These are phyloP conservation scores for Fraxinus latifolia DNA, from an alignment of 305 asterid species.

Conservation along the genomic window DNA sequence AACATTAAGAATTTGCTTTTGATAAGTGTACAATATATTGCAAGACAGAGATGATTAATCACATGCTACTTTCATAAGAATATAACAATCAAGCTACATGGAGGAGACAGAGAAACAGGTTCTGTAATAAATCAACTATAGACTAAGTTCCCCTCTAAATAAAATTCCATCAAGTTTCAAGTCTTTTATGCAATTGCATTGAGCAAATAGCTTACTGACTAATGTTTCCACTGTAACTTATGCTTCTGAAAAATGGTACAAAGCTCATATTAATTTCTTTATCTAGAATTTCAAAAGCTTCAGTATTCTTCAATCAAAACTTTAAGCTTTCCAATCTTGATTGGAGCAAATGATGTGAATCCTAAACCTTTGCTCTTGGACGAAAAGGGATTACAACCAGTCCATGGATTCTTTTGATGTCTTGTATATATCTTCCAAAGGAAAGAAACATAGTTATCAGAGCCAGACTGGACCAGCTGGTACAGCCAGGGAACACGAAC, in stretches of 20 bases:
- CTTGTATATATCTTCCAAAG: neutral
- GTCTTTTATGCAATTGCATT: conserved; percentile 3
- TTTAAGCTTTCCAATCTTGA: neutral
- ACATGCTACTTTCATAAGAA: neutral
- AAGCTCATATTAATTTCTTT: neutral
- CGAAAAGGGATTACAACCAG: neutral
- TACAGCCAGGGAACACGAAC: neutral
- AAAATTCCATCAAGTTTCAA: conserved; percentile 12
- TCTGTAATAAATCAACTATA: neutral
- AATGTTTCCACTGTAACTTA: neutral
- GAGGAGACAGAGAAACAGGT: neutral
- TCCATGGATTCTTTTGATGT: neutral
- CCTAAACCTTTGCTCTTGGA: conserved; percentile 12
- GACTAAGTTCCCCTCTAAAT: neutral
- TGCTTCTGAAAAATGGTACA: conserved; percentile 9
- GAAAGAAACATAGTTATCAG: neutral
- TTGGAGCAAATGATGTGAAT: neutral
- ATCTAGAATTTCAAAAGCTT: neutral
- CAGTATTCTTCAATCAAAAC: conserved; percentile 3
- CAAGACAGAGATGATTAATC: neutral
- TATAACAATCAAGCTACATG: neutral
- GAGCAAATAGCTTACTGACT: conserved; percentile 1
- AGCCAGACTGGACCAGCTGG: neutral
- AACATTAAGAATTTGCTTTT: neutral
- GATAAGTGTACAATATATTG: neutral